Evolutionary conservation across 1,284 basidiomycete genomes (phyloP), one percentile per base, ranked within the genome.

Genomic region (Termitomyces sp.): DNA sequence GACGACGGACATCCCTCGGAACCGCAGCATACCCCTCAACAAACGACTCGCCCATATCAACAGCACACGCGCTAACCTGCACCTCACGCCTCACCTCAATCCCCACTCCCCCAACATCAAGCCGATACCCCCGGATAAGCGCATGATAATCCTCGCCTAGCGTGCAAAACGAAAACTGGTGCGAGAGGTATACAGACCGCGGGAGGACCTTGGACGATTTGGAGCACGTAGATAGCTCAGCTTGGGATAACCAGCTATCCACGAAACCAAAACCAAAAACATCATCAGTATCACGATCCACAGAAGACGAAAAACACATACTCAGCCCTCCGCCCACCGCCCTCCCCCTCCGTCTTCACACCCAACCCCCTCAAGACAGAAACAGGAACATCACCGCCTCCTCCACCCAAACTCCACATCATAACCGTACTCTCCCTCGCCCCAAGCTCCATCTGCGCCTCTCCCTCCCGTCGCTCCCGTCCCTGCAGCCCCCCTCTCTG

Each of bases 101-200:
- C 71, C 81, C 83, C 28, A 67, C 56, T 0, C 81, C 80, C 0
- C 77, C 71, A 9, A 90, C 75, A 56, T 85, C 83, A 50, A 90
- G 72, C 50, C 84, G 81, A 51, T 83, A 78, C 1, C 82, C 78
- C 0, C 88, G 82, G 33, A 92, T 77, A 9, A 90, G 81, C 0
- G 87, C 84, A 61, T 89, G 88, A 60, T 91, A 91, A 65, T 93
- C 90, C 58, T 88, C 86, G 1, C 83, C 80, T 0, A 92, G 76
- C 1, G 82, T 77, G 62, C 83, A 80, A 73, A 94, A 94, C 8
- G 83, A 76, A 67, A 93, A 88, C 59, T 94, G 90, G 60, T 90
- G 88, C 0, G 85, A 83, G 12, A 91, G 80, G 66, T 94, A 94
- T 39, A 95, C 77, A 0, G 88, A 78, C 0, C 83, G 77, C 1